These are phyloP conservation scores for Sambucus nigra DNA, from an alignment of 129 eudicot genomes.

Conservation along the genomic window DNA sequence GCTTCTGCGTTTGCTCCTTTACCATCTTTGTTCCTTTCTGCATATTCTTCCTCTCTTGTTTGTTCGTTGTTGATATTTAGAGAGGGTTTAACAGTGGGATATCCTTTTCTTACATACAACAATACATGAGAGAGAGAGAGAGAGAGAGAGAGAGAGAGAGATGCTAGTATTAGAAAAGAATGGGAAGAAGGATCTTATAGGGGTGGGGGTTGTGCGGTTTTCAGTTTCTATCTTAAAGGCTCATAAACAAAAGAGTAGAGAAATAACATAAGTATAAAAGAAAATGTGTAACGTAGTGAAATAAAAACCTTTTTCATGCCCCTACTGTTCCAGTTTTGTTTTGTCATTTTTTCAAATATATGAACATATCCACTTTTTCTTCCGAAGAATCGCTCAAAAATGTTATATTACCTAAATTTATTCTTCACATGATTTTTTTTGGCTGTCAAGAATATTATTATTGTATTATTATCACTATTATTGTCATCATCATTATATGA, in stretches of 20 bases:
- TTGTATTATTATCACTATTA: neutral
- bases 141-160: conserved; percentile 8
- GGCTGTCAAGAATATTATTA: neutral
- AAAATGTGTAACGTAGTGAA: conserved; percentile 12
- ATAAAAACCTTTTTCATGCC: conserved; percentile 12
- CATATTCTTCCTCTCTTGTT: conserved; percentile 18
- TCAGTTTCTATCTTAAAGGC: neutral
- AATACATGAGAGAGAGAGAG: conserved; percentile 24
- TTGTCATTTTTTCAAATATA: conserved; percentile 34
- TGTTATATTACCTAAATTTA: conserved; percentile 28
- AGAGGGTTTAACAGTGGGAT: conserved; percentile 20
- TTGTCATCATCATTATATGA: too few relatives aligned
- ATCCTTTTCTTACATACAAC: conserved; percentile 3
- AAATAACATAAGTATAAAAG: conserved; percentile 16
- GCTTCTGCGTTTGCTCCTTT: conserved; percentile 29
- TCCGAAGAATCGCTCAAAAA: conserved; percentile 22
- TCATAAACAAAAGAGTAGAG: neutral
- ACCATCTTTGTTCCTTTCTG: conserved; percentile 21
- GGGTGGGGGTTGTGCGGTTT: conserved; percentile 32
- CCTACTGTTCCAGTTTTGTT: conserved; percentile 1
- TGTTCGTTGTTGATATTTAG: conserved; percentile 28
- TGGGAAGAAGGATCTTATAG: conserved; percentile 13
- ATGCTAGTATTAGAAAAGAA: neutral
- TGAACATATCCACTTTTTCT: conserved; percentile 24
- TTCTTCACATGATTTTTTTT: conserved; percentile 18